Conservation (phyloP, 2,329 filamentous ascomycete genomes). For the Monosporascus cannonballus region DNA sequence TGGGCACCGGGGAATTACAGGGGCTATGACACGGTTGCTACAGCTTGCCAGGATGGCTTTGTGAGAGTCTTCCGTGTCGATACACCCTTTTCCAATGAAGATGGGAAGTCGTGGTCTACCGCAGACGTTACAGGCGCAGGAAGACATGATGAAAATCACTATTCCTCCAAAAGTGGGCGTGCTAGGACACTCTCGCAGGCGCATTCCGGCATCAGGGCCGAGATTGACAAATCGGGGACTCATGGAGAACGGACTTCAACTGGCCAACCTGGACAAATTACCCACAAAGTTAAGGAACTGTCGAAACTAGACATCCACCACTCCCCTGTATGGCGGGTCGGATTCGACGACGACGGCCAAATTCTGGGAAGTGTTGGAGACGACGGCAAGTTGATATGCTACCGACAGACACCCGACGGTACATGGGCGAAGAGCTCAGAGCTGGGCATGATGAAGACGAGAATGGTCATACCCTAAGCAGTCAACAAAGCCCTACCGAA, state of each 20-base stretch:
- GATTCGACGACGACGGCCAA: conserved; percentile 65
- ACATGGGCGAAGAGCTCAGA: conserved; percentile 56
- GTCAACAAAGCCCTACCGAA: background rate
- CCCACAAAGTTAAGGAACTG: conserved; percentile 56
- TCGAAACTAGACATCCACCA: conserved; percentile 62
- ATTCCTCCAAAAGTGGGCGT: conserved; percentile 1
- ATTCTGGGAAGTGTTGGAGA: conserved; percentile 71
- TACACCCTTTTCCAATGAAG: conserved; percentile 44
- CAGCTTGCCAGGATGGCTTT: conserved; percentile 86
- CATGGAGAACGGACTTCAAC: conserved; percentile 45
- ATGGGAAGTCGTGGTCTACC: conserved; percentile 44
- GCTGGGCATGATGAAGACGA: conserved; percentile 50
- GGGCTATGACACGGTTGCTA: conserved; percentile 85
- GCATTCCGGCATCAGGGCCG: conserved; percentile 45
- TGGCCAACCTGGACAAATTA: conserved; percentile 58
- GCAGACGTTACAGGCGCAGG: conserved; percentile 34
- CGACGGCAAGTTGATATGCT: conserved; percentile 61
- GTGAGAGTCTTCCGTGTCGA: conserved; percentile 82
- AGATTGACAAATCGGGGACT: conserved; percentile 43
- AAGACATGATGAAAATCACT: conserved; percentile 14
- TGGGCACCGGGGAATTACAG: conserved; percentile 91
- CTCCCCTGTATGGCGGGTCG: conserved; percentile 69
- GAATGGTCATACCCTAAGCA: conserved; percentile 39
- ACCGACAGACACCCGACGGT: conserved; percentile 52
- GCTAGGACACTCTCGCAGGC: conserved; percentile 24